Evolutionary conservation across 345 rosid species (phyloP), one percentile per base, ranked within the genome.

Genomic region (Draba incana): DNA sequence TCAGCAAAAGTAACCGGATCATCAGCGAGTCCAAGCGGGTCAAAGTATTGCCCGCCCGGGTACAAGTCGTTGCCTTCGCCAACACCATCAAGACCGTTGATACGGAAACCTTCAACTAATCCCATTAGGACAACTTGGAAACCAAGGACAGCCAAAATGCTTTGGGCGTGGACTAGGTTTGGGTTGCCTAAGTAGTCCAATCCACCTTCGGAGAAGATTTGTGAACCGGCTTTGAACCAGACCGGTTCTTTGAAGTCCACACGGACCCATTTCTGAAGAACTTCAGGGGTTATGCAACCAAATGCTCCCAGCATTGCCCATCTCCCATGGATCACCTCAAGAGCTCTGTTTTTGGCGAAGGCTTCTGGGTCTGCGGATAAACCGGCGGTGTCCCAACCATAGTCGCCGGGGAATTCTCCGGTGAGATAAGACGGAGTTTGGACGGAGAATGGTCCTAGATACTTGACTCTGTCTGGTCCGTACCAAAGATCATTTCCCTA

Each of bases 201-300:
- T 25, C 99, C 97, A 13, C 99, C 97, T 81, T 94, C 95, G 0
- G 97, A 87, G 88, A 94, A 94, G 71, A 94, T 94, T 59, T 94
- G 96, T 60, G 99, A 88, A 47, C 99, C 96, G 5, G 99, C 97
- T 60, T 91, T 94, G 90, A 94, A 94, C 99, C 96, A 94, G n/a
- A 91, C 86, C 12, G 99, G 92, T 59, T 91, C 99, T 80, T 91
- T 91, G 92, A 94, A 89, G 68, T 87, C 84, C 33, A 93, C 87
- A 78, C 63, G 81, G 10, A 88, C 74, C 96, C 96, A 90, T 68
- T 88, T 90, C 82, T 85, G 79, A 3, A 90, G 88, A 24, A 81
- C 96, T 79, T 94, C 96, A 20, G 96, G 99, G 35, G 96, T 88
- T 44, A 94, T 82, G 90, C 97, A 94, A 56, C 98, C 98, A 4